Conservation (phyloP, 345 rosid species). For the Acer campestre region DNA sequence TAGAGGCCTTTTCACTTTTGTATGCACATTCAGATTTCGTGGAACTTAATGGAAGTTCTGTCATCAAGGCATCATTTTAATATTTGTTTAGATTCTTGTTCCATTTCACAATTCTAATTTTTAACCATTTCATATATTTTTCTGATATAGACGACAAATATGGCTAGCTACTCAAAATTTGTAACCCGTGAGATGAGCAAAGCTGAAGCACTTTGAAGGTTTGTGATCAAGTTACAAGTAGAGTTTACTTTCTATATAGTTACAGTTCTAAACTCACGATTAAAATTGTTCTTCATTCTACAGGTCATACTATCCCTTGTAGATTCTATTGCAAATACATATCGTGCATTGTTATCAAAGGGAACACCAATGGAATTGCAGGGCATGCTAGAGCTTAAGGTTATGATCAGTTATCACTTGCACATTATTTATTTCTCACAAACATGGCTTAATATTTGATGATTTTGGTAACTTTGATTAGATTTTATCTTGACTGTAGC, state of each 20-base stretch:
- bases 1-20: neutral
- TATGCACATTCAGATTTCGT: neutral
- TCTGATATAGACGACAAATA: constrained; percentile 62
- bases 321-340: constrained; percentile 96
- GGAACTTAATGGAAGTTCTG: neutral
- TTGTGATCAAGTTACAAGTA: constrained; percentile 18
- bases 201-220: constrained; percentile 99
- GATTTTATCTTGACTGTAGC: too few relatives aligned
- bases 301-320: constrained; percentile 93
- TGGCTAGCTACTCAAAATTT: constrained; percentile 88
- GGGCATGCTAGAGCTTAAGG: constrained; percentile 97
- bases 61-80: neutral
- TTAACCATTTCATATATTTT: constrained; percentile 13
- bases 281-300: constrained; percentile 1
- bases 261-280: neutral
- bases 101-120: neutral
- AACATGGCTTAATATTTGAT: too few relatives aligned
- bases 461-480: too few relatives aligned
- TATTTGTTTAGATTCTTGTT: neutral
- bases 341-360: constrained; percentile 92
- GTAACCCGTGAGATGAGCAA: constrained; percentile 99
- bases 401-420: constrained; percentile 1
- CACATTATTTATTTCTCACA: too few relatives aligned
- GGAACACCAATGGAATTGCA: constrained; percentile 99
- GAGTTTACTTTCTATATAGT: constrained; percentile 7